Evolutionary conservation across 306 rosid genomes (phyloP).

Genomic region (Casuarina equisetifolia): DNA sequence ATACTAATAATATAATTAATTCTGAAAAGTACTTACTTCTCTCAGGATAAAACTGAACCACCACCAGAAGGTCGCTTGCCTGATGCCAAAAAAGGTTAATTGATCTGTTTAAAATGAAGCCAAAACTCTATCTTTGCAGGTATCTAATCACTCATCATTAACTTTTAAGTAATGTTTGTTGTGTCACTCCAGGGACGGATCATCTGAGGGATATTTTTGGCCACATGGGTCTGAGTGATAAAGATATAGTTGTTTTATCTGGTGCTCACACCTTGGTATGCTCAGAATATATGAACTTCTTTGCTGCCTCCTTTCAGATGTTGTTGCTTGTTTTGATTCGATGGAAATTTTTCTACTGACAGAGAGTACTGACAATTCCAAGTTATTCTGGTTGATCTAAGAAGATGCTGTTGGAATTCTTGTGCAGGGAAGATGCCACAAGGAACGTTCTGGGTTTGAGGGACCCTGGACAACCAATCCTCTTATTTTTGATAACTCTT

Average conservation of each 20-base stretch:
- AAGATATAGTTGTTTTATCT: constrained; percentile 63
- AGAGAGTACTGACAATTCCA: not conserved
- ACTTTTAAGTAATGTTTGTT: too few species aligned
- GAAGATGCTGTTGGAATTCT: not conserved
- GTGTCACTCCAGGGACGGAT: constrained; percentile 44
- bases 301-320: not conserved
- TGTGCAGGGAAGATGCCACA: constrained; percentile 59
- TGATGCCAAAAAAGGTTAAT: constrained; percentile 50
- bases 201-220: constrained; percentile 67
- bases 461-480: constrained; percentile 69
- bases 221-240: constrained; percentile 62
- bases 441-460: constrained; percentile 71
- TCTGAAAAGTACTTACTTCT: not conserved
- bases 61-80: constrained; percentile 77
- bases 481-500: constrained; percentile 57
- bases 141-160: not conserved
- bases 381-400: not conserved
- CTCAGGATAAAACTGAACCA: constrained; percentile 55
- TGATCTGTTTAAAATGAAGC: not conserved
- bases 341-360: not conserved
- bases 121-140: not conserved
- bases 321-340: not conserved
- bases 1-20: not conserved
- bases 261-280: constrained; percentile 75
- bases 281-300: constrained; percentile 4